A percentile compares a stretch with the other conserved stretches of the same genome.
Evolutionary conservation across 495 filamentous ascomycete genomes (phyloP).

Genomic region (Durotheca rogersii): DNA sequence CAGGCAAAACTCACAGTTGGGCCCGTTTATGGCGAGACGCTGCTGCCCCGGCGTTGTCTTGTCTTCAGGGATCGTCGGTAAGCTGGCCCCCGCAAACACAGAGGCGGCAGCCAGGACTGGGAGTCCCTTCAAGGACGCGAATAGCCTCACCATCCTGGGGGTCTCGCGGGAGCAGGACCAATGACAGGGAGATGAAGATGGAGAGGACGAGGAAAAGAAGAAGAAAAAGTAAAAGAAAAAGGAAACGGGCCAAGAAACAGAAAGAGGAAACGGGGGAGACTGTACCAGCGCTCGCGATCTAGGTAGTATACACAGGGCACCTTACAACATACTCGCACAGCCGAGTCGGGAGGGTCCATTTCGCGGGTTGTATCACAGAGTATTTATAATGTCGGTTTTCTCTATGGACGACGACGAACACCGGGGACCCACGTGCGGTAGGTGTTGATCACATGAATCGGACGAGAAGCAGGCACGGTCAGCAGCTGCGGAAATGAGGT

Average conservation of each 20-base stretch:
- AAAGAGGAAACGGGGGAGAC: no score
- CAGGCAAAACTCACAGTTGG: constrained; percentile 49
- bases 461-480: constrained; percentile 5
- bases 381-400: constrained; percentile 24
- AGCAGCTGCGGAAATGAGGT: background rate
- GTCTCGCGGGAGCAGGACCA: background rate
- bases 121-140: constrained; percentile 32
- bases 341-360: no score
- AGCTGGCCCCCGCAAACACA: constrained; percentile 47
- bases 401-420: constrained; percentile 18
- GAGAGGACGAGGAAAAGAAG: no score
- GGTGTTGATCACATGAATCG: no score
- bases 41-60: constrained; percentile 59
- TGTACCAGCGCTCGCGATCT: no score
- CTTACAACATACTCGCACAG: no score
- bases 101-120: constrained; percentile 46
- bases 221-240: no score
- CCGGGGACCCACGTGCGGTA: constrained; percentile 13
- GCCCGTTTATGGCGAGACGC: constrained; percentile 57
- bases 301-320: no score
- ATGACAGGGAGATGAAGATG: no score
- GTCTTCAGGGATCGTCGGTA: constrained; percentile 54
- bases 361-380: no score
- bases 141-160: constrained; percentile 15
- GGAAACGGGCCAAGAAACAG: no score